phyloP scores from a whole-genome alignment of 352 stramenopile genomes.

The Phytophthora ramorum region DNA sequence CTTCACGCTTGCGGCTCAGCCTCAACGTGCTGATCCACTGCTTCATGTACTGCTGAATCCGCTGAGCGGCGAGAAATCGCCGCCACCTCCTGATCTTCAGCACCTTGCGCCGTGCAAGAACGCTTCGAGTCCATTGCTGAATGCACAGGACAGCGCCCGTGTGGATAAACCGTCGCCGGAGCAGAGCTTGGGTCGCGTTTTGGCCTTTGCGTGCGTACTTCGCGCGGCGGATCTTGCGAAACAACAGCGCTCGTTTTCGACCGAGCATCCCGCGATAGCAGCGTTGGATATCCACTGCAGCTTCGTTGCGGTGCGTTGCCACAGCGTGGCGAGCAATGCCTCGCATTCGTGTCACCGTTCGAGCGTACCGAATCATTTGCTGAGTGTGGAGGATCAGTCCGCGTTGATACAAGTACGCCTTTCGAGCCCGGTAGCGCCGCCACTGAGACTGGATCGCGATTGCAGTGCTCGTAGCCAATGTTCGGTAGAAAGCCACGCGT shows the following conservation, averaged over 20 bases:
- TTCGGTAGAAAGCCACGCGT: conserved; percentile 39
- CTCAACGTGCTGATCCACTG: conserved; percentile 54
- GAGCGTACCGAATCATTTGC: conserved; percentile 48
- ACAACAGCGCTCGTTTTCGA: conserved; percentile 58
- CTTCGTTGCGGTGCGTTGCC: conserved; percentile 34
- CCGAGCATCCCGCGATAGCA: conserved; percentile 56
- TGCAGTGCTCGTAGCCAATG: conserved; percentile 22
- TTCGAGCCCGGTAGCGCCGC: conserved; percentile 29
- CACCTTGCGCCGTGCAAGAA: conserved; percentile 50
- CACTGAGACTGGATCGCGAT: conserved; percentile 56
- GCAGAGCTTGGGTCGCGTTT: conserved; percentile 56
- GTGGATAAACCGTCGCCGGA: conserved; percentile 56
- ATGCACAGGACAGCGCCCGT: conserved; percentile 52
- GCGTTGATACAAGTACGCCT: conserved; percentile 37
- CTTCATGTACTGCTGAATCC: conserved; percentile 61
- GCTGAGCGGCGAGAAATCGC: conserved; percentile 46
- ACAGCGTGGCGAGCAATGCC: conserved; percentile 38
- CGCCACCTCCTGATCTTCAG: conserved; percentile 54
- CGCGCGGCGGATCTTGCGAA: conserved; percentile 71
- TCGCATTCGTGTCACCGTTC: conserved; percentile 34
- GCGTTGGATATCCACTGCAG: conserved; percentile 49
- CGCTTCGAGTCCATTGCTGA: conserved; percentile 56
- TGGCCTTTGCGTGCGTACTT: conserved; percentile 58
- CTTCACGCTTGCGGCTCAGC: conserved; percentile 40
- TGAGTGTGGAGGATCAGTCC: conserved; percentile 48